Conservation (phyloP, 768 basidiomycete species). For the Mycena floridula region DNA sequence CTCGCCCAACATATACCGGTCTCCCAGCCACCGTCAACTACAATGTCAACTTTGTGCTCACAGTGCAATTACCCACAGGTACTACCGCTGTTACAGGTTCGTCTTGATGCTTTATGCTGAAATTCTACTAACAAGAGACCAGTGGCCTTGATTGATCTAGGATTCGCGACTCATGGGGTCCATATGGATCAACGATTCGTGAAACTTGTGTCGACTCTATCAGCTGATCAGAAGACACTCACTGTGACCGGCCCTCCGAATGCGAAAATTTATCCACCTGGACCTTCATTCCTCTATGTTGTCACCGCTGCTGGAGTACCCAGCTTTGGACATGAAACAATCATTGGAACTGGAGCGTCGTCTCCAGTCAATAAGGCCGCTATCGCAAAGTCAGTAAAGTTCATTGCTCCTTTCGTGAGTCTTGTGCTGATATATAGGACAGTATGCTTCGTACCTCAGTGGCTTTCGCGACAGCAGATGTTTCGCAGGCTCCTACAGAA, state of each 20-base stretch:
- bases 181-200: slow-evolving; percentile 77
- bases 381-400: slow-evolving; percentile 45
- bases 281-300: slow-evolving; percentile 71
- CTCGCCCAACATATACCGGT: slow-evolving; percentile 38
- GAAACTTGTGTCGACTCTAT: slow-evolving; percentile 42
- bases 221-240: slow-evolving; percentile 38
- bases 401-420: background rate
- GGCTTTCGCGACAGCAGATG: background rate
- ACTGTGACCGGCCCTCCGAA: slow-evolving; percentile 61
- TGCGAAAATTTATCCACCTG: slow-evolving; percentile 67
- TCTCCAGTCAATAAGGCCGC: slow-evolving; percentile 56
- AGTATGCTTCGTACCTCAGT: background rate
- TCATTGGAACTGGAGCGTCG: slow-evolving; percentile 61
- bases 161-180: slow-evolving; percentile 70
- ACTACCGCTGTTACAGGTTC: slow-evolving; percentile 18
- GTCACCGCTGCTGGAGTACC: slow-evolving; percentile 56
- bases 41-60: slow-evolving; percentile 44
- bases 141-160: slow-evolving; percentile 79
- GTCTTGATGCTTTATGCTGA: background rate
- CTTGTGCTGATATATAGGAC: background rate
- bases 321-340: slow-evolving; percentile 53
- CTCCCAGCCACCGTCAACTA: slow-evolving; percentile 29
- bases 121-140: background rate
- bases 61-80: background rate
- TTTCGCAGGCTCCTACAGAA: background rate